phyloP scores from a whole-genome alignment of 257 asterid species.

The Nicotiana paniculata region DNA sequence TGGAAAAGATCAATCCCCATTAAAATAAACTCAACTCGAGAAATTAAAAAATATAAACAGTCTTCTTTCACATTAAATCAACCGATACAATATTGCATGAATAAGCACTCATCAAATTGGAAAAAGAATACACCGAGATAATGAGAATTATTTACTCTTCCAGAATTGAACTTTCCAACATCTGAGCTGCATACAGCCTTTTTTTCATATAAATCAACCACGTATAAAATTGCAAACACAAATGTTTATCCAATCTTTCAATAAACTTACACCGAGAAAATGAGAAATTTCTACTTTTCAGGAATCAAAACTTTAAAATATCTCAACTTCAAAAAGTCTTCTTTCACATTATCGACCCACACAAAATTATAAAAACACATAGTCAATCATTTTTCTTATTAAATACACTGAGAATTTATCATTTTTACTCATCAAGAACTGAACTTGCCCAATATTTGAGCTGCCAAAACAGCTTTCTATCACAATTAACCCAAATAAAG shows the following conservation, averaged over 20 bases:
- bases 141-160: not conserved
- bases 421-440: too few species aligned
- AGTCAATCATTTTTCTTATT: not conserved
- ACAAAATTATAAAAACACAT: too few species aligned
- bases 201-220: not conserved
- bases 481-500: not conserved
- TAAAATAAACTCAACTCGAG: not conserved
- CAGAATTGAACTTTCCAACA: not conserved
- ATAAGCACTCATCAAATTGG: not conserved
- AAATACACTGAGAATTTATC: too few species aligned
- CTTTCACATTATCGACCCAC: not conserved
- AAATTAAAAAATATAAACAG: not conserved
- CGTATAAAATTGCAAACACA: not conserved
- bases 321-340: not conserved
- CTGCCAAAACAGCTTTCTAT: too few species aligned
- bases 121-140: not conserved
- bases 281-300: not conserved
- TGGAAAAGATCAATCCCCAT: not conserved
- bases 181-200: not conserved
- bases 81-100: not conserved
- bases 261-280: not conserved
- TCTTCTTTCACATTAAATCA: not conserved
- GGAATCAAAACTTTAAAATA: not conserved
- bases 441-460: not conserved
- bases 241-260: not conserved